These are phyloP conservation scores for Phytopythium vexans DNA, from an alignment of 352 stramenopile species.

Conservation along the genomic window DNA sequence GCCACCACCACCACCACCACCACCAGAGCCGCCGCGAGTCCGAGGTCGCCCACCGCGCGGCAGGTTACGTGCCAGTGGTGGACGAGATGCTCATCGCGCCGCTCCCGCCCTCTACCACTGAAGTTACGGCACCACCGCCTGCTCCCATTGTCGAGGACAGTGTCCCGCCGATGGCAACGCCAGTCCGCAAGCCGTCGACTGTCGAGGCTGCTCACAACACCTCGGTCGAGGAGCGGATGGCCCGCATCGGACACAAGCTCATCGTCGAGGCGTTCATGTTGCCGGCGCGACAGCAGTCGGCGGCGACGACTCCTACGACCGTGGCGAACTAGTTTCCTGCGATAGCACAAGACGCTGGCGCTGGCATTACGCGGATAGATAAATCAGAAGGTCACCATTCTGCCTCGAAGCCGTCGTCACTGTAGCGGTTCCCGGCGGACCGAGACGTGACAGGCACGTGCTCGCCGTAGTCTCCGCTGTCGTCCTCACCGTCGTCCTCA, in stretches of 20 bases:
- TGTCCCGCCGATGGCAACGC: too few species aligned
- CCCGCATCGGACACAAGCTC: conserved; percentile 69
- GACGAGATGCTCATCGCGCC: conserved; percentile 2
- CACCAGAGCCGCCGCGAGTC: conserved; percentile 4
- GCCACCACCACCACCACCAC: conserved; percentile 1
- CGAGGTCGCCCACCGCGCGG: neutral
- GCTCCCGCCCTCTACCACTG: neutral
- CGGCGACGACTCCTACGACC: conserved; percentile 4
- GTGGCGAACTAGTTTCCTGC: neutral
- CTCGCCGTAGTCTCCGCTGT: conserved; percentile 7
- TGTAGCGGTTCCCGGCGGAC: conserved; percentile 27
- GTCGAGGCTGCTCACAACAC: neutral
- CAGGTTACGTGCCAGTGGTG: neutral
- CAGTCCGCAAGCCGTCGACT: neutral
- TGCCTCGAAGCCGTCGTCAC: conserved; percentile 53
- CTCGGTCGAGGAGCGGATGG: conserved; percentile 52
- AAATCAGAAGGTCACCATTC: conserved; percentile 24
- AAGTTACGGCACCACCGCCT: neutral
- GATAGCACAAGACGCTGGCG: neutral
- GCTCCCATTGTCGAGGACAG: neutral
- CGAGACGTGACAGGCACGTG: conserved; percentile 10
- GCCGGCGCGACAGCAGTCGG: conserved; percentile 1
- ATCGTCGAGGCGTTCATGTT: conserved; percentile 55
- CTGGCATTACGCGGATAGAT: neutral
- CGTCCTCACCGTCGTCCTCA: conserved; percentile 11